Conservation (phyloP, 73 alveolate genomes). For the Paramecium primaurelia region DNA sequence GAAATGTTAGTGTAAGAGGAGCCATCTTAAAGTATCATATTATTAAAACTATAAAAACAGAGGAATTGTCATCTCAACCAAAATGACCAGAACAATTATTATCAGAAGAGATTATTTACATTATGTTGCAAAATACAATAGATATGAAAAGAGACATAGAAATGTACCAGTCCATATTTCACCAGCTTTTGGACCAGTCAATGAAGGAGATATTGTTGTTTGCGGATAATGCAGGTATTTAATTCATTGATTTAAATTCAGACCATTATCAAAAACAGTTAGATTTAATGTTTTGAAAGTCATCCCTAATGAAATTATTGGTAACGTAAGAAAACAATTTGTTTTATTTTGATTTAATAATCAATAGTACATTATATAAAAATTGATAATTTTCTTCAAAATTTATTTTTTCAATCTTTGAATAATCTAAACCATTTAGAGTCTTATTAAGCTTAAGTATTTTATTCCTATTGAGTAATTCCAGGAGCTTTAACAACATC, state of each 20-base stretch:
- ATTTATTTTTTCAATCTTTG: neutral
- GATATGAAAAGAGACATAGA: conserved; percentile 96
- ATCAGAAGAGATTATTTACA: conserved; percentile 98
- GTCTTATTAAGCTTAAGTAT: neutral
- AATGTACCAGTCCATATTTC: conserved; percentile 91
- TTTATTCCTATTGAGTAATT: neutral
- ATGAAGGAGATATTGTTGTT: conserved; percentile 98
- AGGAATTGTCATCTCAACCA: conserved; percentile 96
- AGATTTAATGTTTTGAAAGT: conserved; percentile 98
- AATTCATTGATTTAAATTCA: neutral
- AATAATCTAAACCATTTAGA: conserved; percentile 28
- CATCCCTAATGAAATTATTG: conserved; percentile 89
- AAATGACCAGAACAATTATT: conserved; percentile 97
- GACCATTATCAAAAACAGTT: conserved; percentile 98
- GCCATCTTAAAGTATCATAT: conserved; percentile 79
- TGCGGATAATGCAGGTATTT: conserved; percentile 96
- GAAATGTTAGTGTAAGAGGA: conserved; percentile 92
- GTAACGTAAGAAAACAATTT: conserved; percentile 95
- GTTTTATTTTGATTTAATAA: conserved; percentile 64
- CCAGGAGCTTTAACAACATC: conserved; percentile 12
- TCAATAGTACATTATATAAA: neutral
- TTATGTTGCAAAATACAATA: conserved; percentile 93
- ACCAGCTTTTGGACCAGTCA: conserved; percentile 86
- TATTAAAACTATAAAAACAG: conserved; percentile 32
- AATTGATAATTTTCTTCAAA: neutral